Conservation (phyloP, 208 protist species). For the Naegleria gruberi region DNA sequence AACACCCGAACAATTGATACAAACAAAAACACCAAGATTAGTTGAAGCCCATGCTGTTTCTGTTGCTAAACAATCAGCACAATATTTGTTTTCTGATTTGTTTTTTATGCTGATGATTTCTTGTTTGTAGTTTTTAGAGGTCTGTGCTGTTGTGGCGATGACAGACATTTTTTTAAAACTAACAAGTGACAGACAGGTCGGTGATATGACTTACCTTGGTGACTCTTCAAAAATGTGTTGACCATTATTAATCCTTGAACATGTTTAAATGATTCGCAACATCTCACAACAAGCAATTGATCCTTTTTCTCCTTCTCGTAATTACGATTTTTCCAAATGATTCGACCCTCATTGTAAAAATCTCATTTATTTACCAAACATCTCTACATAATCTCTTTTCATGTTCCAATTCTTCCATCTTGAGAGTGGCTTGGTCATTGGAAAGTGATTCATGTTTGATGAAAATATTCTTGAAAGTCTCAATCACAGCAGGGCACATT, state of each 20-base stretch:
- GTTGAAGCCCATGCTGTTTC: constrained; percentile 65
- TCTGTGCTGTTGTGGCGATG: too few species aligned
- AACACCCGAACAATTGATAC: constrained; percentile 79
- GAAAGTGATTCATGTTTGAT: not conserved
- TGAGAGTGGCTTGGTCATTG: not conserved
- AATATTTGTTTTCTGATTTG: constrained; percentile 25
- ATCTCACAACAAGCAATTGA: too few species aligned
- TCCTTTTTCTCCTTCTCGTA: too few species aligned
- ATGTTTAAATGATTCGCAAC: too few species aligned
- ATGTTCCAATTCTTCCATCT: not conserved
- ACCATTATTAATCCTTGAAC: too few species aligned
- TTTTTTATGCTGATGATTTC: not conserved
- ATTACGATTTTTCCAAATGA: too few species aligned
- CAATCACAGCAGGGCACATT: not conserved
- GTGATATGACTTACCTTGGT: too few species aligned
- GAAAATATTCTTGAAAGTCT: not conserved
- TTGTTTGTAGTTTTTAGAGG: not conserved
- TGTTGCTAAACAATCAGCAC: constrained; percentile 27
- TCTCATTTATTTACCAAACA: not conserved
- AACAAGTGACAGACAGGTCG: too few species aligned
- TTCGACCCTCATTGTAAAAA: too few species aligned
- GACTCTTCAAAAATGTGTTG: too few species aligned
- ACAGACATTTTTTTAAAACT: too few species aligned
- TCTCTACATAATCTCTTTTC: not conserved
- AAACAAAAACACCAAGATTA: constrained; percentile 77